Evolutionary conservation across 2,329 filamentous ascomycete genomes (phyloP).

Genomic region (Sclerotinia borealis): DNA sequence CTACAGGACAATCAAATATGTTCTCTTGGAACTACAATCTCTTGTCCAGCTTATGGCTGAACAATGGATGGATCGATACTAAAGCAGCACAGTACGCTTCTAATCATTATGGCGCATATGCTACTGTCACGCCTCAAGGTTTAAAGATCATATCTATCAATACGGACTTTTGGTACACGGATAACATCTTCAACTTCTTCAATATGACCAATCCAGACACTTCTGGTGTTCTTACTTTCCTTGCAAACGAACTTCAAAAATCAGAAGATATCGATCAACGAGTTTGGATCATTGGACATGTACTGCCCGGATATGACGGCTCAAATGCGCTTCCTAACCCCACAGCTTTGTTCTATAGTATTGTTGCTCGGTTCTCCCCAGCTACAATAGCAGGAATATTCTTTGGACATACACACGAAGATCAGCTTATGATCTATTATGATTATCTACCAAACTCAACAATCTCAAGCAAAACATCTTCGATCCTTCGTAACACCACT

Average conservation of each 20-base stretch:
- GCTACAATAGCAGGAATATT: conserved; percentile 32
- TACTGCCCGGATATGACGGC: conserved; percentile 25
- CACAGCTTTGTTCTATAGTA: conserved; percentile 27
- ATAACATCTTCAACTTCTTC: conserved; percentile 27
- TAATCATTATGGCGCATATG: conserved; percentile 22
- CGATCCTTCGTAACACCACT: conserved; percentile 19
- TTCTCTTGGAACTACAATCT: conserved; percentile 15
- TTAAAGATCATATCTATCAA: conserved; percentile 29
- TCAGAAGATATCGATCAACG: conserved; percentile 25
- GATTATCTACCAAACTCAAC: conserved; percentile 19
- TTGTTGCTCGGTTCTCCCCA: conserved; percentile 24
- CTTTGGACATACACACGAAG: conserved; percentile 33
- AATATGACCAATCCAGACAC: conserved; percentile 27
- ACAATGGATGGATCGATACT: conserved; percentile 25
- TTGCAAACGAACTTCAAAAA: conserved; percentile 24
- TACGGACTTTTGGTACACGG: conserved; percentile 29
- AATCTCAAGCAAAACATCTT: background rate
- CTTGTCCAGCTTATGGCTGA: conserved; percentile 12
- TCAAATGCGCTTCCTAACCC: conserved; percentile 24
- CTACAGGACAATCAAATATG: conserved; percentile 6
- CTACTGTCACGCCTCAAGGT: conserved; percentile 12
- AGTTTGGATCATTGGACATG: conserved; percentile 29
- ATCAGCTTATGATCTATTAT: conserved; percentile 32
- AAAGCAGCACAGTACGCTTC: conserved; percentile 25
- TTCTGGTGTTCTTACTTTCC: conserved; percentile 23